phyloP scores from a whole-genome alignment of 345 rosid genomes.

The Eucalyptus regnans region DNA sequence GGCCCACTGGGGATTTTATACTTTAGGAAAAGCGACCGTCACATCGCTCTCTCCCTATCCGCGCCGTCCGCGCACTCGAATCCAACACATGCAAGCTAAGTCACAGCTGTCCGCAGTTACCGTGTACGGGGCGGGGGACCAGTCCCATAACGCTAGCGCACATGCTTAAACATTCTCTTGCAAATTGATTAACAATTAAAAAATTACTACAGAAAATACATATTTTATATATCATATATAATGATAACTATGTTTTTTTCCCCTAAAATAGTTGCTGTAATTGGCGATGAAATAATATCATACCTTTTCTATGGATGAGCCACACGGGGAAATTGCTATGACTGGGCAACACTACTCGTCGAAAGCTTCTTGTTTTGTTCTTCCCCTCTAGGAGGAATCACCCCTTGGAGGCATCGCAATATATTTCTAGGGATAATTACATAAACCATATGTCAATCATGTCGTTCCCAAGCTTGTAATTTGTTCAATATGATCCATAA shows the following conservation, averaged over 20 bases:
- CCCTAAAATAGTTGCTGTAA: neutral
- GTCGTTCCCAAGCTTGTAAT: accelerated
- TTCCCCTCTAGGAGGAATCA: neutral
- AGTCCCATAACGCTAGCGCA: neutral
- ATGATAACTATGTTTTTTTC: neutral
- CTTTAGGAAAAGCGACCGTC: neutral
- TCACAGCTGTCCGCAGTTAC: neutral
- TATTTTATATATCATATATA: no score
- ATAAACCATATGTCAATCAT: neutral
- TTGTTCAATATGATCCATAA: accelerated
- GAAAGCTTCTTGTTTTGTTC: neutral
- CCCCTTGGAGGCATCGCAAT: neutral
- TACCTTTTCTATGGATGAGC: neutral
- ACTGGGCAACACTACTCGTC: neutral
- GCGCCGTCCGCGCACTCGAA: neutral
- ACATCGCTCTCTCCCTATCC: neutral
- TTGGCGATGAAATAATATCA: neutral
- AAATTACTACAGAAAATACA: neutral
- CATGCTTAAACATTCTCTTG: neutral
- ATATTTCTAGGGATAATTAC: neutral
- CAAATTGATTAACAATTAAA: neutral
- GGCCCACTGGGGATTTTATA: no score
- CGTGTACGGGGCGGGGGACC: neutral
- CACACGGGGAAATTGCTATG: neutral
- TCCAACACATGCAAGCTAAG: neutral